Evolutionary conservation across 176 grass and related monocot genomes (phyloP), one percentile per base, ranked within the genome.

Genomic region (Musa beccarii): DNA sequence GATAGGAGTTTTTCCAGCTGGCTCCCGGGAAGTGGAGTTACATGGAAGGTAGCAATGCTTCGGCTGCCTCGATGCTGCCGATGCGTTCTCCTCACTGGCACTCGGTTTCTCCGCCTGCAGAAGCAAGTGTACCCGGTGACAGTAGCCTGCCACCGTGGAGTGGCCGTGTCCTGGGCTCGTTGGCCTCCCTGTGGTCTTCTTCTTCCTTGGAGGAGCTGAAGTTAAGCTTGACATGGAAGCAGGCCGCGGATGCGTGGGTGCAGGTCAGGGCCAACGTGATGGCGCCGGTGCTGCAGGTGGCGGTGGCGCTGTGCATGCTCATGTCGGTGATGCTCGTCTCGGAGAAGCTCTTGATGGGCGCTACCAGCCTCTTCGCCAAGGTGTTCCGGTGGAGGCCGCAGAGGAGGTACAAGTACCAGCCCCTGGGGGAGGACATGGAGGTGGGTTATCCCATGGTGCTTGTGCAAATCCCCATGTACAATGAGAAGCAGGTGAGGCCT

Each of bases 381-480:
- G 54, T 59, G 20, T 59, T 59, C 54, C 53, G 54, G 23, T 43
- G 72, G 72, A 22, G 72, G 54, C 52, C 25, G 25, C 53, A 43
- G 53, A 5, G 72, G 72, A 13, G 53, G 54, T 75, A 75, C 53
- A 75, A 75, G 54, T 75, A 24, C 25, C 12, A 17, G 24, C 54
- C 72, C 53, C 29, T 75, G 25, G 54, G 2, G 13, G 12, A 59
- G 23, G 72, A 75, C 53, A 4, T 17, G 25, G 72, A 75, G 72
- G 15, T 19, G 1, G 72, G 72, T n/a, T 52, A 51, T 11, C 92
- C 92, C 51, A 75, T 84, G 85, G 89, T 96, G 49, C 54, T 96
- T 24, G 83, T 92, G 20, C 92, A 96, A 75, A 89, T 96, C 67
- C 92, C 92, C 78, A 96, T 96, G 92, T 88, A 88, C 85, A 96